Evolutionary conservation across 148 eudicot genomes (phyloP), one percentile per base, ranked within the genome.

Genomic region (Arbutus unedo): DNA sequence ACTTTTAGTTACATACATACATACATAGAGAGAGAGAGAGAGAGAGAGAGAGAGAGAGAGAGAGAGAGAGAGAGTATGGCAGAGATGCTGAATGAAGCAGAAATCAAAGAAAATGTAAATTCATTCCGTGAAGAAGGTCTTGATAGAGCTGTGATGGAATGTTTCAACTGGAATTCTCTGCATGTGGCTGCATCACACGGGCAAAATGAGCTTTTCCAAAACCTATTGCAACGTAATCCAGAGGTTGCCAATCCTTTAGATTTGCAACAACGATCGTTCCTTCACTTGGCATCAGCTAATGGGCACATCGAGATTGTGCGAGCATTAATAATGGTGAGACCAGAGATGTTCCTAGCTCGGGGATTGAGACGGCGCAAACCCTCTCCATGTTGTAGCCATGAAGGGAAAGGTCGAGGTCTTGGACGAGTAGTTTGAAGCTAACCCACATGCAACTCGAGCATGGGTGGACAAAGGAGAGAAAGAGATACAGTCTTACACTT

Each of bases 281-380:
- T 88, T 56, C 89, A 90, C 50, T 21, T 85, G 43, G 83, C 92
- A 6, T 76, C 90, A 0, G 80, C 85, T 3, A 88, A 85, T 21
- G 88, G 89, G n/a, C 48, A 87, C 49, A 16, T 87, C 2, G 90
- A 83, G 23, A 78, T 87, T 0, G 86, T 83, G 4, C 74, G 53
- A 56, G 6, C 9, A 6, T 71, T 88, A 68, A 14, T 73, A 5
- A 3, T 8, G 2, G 75, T 47, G 15, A 82, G 56, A 57, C 82
- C 84, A 0, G 71, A 81, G 67, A 85, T 82, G 88, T 86, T 90
- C 56, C 77, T 87, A 13, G 82, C 79, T 10, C 77, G 82, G 10
- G 10, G 90, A 90, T 60, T 18, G 43, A 18, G 70, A 85, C 13
- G 91, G 90, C 5, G 78, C 49, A 74, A 90, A 87, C 84, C 90